Conservation (phyloP, 192 early-diverging fungal species). For the Entomortierella beljakovae region DNA sequence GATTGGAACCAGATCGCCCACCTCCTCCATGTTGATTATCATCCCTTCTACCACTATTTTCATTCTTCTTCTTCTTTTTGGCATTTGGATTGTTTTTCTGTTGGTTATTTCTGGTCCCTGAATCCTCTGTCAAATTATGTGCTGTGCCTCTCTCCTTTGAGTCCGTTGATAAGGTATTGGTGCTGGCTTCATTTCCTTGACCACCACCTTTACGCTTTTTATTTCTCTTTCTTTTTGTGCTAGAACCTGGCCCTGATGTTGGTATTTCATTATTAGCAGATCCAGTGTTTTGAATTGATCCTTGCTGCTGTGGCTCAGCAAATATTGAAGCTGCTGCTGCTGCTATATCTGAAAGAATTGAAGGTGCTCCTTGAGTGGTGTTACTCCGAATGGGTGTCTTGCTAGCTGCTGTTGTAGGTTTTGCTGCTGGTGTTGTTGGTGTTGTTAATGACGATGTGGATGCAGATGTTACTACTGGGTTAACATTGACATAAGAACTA, state of each 20-base stretch:
- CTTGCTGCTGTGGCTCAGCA: not conserved
- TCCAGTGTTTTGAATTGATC: not conserved
- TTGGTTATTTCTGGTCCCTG: not conserved
- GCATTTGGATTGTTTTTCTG: not conserved
- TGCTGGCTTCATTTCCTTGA: not conserved
- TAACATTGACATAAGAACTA: not conserved
- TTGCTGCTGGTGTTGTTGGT: slow-evolving; percentile 9
- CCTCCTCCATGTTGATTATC: not conserved
- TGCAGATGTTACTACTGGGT: not conserved
- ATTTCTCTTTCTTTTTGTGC: not conserved
- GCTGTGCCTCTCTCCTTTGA: not conserved
- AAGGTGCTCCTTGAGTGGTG: too few relatives aligned
- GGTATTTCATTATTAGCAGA: not conserved
- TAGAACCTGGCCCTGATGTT: not conserved
- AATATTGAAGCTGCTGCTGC: slow-evolving; percentile 11
- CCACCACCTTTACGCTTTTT: not conserved
- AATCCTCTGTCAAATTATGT: not conserved
- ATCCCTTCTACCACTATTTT: not conserved
- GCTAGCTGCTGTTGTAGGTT: slow-evolving; percentile 7
- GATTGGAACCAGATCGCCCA: not conserved
- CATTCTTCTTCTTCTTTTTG: slow-evolving; percentile 2
- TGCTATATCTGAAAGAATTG: slow-evolving; percentile 6
- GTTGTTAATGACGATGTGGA: not conserved
- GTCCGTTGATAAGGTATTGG: too few relatives aligned
- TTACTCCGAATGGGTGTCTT: not conserved